Conservation (phyloP, 768 basidiomycete genomes). For the Collybia sordida region DNA sequence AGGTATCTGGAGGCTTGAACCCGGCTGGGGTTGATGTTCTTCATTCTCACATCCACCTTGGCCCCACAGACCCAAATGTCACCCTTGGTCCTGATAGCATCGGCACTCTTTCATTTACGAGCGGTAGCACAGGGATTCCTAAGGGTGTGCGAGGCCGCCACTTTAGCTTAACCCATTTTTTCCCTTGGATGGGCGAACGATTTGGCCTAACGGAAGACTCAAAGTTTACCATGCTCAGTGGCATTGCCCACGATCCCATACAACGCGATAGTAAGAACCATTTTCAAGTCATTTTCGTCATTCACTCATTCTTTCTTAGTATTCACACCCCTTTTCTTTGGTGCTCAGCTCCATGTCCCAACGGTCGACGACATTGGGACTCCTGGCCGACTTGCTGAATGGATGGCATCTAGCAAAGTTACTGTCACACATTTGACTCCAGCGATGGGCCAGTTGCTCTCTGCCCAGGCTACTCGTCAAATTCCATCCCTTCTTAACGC, state of each 20-base stretch:
- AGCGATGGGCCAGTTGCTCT: constrained; percentile 98
- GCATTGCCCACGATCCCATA: constrained; percentile 98
- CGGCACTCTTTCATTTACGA: constrained; percentile 94
- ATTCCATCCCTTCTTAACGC: constrained; percentile 87
- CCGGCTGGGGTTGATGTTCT: constrained; percentile 59
- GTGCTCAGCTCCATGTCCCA: constrained; percentile 92
- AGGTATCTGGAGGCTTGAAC: constrained; percentile 61
- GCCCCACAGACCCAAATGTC: constrained; percentile 75
- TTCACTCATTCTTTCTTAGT: constrained; percentile 46
- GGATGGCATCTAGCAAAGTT: constrained; percentile 92
- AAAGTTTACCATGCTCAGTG: constrained; percentile 97
- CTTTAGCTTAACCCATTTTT: constrained; percentile 97
- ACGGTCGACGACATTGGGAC: constrained; percentile 97
- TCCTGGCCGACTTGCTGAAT: constrained; percentile 93
- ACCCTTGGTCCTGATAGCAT: constrained; percentile 92
- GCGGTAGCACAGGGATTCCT: constrained; percentile 95
- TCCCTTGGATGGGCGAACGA: constrained; percentile 96
- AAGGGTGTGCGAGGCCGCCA: constrained; percentile 97
- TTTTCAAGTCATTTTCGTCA: background rate
- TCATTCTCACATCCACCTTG: constrained; percentile 48
- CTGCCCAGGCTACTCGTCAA: constrained; percentile 72
- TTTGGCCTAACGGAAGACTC: constrained; percentile 75
- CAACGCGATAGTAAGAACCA: constrained; percentile 89
- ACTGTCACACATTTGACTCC: constrained; percentile 98
- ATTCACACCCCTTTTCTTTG: constrained; percentile 98